Evolutionary conservation across 2,329 filamentous ascomycete species (phyloP), one percentile per base, ranked within the genome.

Genomic region (Fusarium verticillioides): DNA sequence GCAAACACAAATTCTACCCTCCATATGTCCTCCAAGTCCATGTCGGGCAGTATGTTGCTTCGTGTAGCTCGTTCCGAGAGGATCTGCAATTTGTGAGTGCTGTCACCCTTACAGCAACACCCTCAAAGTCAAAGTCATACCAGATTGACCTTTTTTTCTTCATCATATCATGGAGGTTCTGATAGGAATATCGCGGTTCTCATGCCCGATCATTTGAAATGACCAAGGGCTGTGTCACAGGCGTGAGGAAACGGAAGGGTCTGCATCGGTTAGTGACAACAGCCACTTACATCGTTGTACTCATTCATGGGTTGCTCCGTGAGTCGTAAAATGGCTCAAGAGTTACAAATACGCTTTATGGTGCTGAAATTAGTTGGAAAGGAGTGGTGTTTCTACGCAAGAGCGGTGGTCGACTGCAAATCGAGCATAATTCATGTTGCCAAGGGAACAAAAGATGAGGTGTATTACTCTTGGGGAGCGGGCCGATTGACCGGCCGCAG

Each of bases 341-440:
- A 87, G 87, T 79, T 88, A 87, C 79, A 83, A 85, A 57, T 84
- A 91, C 63, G 87, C 88, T 66, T 82, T 85, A 85, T 21, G 73
- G 80, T 18, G 84, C 85, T 58, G 78, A 82, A 12, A 78, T 82
- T 66, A 89, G 90, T 79, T 34, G 54, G 23, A 36, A 36, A 37
- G 42, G 39, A 34, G 53, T 36, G 44, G 21, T n/a, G 30, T 36
- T 49, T 61, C 28, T 42, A 46, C 32, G 21, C 58, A 52, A 23
- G 40, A 37, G 21, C 15, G 32, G 82, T 85, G 4, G 80, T 82
- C 21, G 79, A 79, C 4, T 63, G 75, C 3, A 87, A 85, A 15
- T 83, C 84, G 28, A 86, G 83, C 21, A 88, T 90, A 78, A 86
- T 85, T 79, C 12, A 69, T 30, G 46, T 83, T 89, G 68, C 83